A percentile compares a stretch with the other conserved stretches of the same genome.
Evolutionary conservation across 139 green algal genomes (phyloP).

Genomic region (Micromonas commoda): DNA sequence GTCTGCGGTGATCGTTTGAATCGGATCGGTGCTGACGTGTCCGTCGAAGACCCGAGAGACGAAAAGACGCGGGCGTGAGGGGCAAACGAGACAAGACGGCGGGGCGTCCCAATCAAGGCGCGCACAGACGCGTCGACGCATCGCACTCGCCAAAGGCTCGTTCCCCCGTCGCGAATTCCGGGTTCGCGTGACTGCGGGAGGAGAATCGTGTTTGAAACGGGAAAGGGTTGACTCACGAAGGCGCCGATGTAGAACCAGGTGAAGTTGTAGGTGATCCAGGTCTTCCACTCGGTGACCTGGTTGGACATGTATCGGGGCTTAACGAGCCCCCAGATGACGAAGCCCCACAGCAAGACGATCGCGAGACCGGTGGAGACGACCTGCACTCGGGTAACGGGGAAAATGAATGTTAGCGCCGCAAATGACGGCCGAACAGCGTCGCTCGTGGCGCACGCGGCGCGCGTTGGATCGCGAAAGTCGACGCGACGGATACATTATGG

Average conservation of each 20-base stretch:
- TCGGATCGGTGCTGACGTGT: too few relatives aligned
- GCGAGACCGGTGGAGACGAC: slow-evolving; percentile 4
- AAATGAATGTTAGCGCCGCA: neutral
- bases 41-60: too few relatives aligned
- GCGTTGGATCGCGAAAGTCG: neutral
- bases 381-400: slow-evolving; percentile 6
- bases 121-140: too few relatives aligned
- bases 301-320: neutral
- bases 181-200: too few relatives aligned
- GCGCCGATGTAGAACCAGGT: slow-evolving; percentile 36
- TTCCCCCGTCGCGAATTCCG: too few relatives aligned
- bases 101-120: too few relatives aligned
- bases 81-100: too few relatives aligned
- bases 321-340: slow-evolving; percentile 6
- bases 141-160: too few relatives aligned
- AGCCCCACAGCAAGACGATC: slow-evolving; percentile 25
- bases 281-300: slow-evolving; percentile 21
- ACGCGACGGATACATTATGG: neutral
- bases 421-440: neutral
- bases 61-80: too few relatives aligned
- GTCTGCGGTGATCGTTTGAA: too few relatives aligned
- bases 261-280: slow-evolving; percentile 29
- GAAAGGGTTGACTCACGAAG: too few relatives aligned
- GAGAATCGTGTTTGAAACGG: too few relatives aligned
- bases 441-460: neutral